Percentiles rank a stretch among this genome's conserved stretches.
Evolutionary conservation across 169 alveolate genomes (phyloP).

Genomic region (Sarcocystis neurona): DNA sequence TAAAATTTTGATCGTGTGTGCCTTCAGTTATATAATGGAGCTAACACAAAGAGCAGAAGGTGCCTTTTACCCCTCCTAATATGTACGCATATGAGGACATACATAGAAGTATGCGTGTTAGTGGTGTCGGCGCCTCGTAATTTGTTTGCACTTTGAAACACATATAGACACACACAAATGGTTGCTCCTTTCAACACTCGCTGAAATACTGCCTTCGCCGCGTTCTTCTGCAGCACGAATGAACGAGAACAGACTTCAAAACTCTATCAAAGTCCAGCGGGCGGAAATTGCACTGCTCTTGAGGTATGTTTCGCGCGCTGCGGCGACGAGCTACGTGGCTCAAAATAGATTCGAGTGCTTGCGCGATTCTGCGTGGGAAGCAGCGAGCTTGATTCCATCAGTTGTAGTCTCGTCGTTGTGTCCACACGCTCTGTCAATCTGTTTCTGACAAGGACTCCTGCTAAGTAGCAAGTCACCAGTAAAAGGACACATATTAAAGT

Average conservation of each 20-base stretch:
- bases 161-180: not conserved
- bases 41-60: too few relatives aligned
- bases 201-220: not conserved
- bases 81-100: not conserved
- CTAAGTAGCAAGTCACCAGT: not conserved
- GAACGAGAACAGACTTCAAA: conserved; percentile 50
- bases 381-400: not conserved
- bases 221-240: conserved; percentile 48
- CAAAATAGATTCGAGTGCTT: not conserved
- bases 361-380: too few relatives aligned
- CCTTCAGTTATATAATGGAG: too few relatives aligned
- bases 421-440: not conserved
- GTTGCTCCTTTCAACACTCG: too few relatives aligned
- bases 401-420: not conserved
- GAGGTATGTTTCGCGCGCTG: conserved; percentile 15
- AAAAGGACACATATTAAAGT: too few relatives aligned
- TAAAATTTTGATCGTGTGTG: too few relatives aligned
- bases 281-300: conserved; percentile 49
- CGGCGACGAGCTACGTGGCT: not conserved
- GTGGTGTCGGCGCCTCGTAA: not conserved
- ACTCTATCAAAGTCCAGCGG: conserved; percentile 45
- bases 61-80: too few relatives aligned
- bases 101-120: not conserved
- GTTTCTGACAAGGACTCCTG: not conserved
- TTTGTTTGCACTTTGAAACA: not conserved